phyloP scores from a whole-genome alignment of 2,329 filamentous ascomycete genomes.

The Colletotrichum coccodes region DNA sequence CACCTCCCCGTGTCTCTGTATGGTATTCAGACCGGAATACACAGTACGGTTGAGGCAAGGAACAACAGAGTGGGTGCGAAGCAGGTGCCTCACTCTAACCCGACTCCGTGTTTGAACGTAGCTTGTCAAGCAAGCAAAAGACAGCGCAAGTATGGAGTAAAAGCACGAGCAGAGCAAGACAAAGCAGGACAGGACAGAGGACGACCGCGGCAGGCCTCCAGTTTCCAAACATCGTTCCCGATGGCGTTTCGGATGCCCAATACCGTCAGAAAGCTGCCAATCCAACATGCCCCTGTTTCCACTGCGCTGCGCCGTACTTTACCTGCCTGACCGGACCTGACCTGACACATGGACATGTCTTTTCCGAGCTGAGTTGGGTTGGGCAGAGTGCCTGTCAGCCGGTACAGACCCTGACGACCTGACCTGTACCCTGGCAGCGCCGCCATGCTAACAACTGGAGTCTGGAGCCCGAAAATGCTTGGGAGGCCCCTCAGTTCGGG shows the following conservation, averaged over 20 bases:
- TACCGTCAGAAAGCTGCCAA: conserved; percentile 7
- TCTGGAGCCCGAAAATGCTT: background rate
- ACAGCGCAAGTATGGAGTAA: background rate
- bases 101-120: background rate
- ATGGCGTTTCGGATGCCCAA: conserved; percentile 28
- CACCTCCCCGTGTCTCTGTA: background rate
- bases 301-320: background rate
- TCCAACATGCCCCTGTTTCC: conserved; percentile 3
- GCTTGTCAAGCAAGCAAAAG: background rate
- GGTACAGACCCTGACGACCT: conserved; percentile 5
- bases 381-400: background rate
- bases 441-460: background rate
- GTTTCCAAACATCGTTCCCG: conserved; percentile 18
- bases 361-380: background rate
- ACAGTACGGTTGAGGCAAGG: background rate
- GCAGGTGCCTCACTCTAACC: conserved; percentile 16
- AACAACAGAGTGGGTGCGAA: conserved; percentile 1
- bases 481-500: conserved; percentile 27
- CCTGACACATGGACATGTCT: background rate
- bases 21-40: background rate
- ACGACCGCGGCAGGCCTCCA: background rate
- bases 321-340: conserved; percentile 5
- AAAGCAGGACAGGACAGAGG: background rate
- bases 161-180: background rate
- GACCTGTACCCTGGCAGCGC: conserved; percentile 6